Percentiles rank a stretch among this genome's conserved stretches.
These are phyloP conservation scores for Chrysophaeum taylorii DNA, from an alignment of 352 stramenopile species.

Conservation along the genomic window DNA sequence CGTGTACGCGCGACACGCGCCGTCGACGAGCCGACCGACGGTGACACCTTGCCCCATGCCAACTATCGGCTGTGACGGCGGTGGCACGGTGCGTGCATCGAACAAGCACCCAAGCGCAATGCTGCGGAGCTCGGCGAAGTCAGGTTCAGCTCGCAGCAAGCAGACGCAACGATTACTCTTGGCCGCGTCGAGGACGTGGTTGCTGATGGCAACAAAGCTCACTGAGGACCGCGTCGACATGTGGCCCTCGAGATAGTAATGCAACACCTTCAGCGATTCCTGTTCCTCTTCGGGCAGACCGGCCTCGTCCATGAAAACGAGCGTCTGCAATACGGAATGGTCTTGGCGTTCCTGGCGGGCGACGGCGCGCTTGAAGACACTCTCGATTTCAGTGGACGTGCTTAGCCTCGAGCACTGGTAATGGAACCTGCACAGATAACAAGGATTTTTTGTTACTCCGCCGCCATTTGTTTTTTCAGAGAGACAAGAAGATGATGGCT, in stretches of 20 bases:
- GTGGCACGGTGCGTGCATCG: too few relatives aligned
- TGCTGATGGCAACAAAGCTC: slow-evolving; percentile 39
- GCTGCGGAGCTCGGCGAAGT: slow-evolving; percentile 33
- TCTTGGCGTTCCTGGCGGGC: slow-evolving; percentile 34
- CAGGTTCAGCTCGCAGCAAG: slow-evolving; percentile 31
- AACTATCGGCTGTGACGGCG: too few relatives aligned
- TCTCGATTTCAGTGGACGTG: slow-evolving; percentile 31
- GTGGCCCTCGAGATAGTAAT: slow-evolving; percentile 42
- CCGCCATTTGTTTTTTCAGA: too few relatives aligned
- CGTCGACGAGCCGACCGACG: too few relatives aligned
- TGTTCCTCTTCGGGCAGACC: slow-evolving; percentile 39
- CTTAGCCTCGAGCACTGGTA: slow-evolving; percentile 39
- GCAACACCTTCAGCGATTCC: slow-evolving; percentile 38
- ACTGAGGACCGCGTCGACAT: slow-evolving; percentile 31
- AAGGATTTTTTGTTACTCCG: too few relatives aligned
- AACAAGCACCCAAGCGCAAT: slow-evolving; percentile 34
- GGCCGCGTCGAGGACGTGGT: slow-evolving; percentile 37
- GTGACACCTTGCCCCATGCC: too few relatives aligned
- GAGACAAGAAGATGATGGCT: too few relatives aligned
- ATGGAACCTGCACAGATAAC: too few relatives aligned
- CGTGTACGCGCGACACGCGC: too few relatives aligned
- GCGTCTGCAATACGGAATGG: slow-evolving; percentile 20
- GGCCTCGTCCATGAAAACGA: slow-evolving; percentile 44
- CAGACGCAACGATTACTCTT: slow-evolving; percentile 40
- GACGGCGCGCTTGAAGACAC: slow-evolving; percentile 37